Evolutionary conservation across 371 early-diverging fungal genomes (phyloP).

Genomic region (Massospora cicadina): DNA sequence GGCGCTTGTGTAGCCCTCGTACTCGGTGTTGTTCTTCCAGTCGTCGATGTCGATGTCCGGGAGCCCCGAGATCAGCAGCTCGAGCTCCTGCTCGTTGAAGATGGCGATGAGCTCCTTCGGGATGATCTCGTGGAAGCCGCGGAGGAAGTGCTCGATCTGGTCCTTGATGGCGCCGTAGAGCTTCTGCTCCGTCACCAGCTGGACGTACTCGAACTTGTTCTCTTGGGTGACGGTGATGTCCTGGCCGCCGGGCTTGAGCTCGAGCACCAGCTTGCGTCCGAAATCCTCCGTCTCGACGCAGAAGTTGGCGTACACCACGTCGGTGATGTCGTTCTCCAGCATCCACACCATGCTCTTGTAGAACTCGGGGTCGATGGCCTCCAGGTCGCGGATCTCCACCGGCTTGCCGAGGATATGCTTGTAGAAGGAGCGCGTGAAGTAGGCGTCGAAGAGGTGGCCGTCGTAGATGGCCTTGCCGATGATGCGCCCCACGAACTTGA

Average conservation of each 20-base stretch:
- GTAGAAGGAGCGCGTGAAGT: slow-evolving; percentile 97
- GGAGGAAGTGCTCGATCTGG: slow-evolving; percentile 82
- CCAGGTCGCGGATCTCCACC: slow-evolving; percentile 92
- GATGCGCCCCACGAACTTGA: slow-evolving; percentile 96
- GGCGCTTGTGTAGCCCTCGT: slow-evolving; percentile 69
- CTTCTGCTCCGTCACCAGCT: slow-evolving; percentile 75
- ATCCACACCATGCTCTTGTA: slow-evolving; percentile 97
- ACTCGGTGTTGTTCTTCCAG: slow-evolving; percentile 97
- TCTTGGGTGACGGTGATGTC: slow-evolving; percentile 86
- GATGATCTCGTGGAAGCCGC: slow-evolving; percentile 94
- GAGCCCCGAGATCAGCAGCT: slow-evolving; percentile 93
- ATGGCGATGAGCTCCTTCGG: slow-evolving; percentile 78
- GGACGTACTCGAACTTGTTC: slow-evolving; percentile 95
- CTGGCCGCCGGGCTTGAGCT: slow-evolving; percentile 79
- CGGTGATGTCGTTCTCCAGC: slow-evolving; percentile 88
- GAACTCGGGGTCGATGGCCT: slow-evolving; percentile 93
- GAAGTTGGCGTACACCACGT: slow-evolving; percentile 89
- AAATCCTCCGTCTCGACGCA: slow-evolving; percentile 87
- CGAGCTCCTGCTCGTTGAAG: slow-evolving; percentile 97
- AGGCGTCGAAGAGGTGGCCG: slow-evolving; percentile 82
- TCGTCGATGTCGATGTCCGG: slow-evolving; percentile 98
- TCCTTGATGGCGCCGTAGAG: slow-evolving; percentile 75
- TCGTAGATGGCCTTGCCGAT: slow-evolving; percentile 98
- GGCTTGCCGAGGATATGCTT: slow-evolving; percentile 83
- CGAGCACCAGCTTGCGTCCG: slow-evolving; percentile 67